Conservation (phyloP, 2,329 filamentous ascomycete genomes). For the Didymosphaeria variabile region DNA sequence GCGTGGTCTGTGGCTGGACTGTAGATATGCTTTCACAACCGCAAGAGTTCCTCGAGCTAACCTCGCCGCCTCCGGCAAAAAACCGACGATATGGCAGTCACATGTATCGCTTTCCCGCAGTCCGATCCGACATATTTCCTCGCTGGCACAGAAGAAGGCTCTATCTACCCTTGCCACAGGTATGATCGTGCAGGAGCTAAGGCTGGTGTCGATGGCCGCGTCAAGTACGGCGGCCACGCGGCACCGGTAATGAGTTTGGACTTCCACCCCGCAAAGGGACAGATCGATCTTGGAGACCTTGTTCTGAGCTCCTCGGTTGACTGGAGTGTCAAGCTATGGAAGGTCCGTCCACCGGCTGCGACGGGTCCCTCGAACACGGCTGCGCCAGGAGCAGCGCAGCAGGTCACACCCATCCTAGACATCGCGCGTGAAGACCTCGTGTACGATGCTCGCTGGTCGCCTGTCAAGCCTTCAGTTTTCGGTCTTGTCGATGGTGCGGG, state of each 20-base stretch:
- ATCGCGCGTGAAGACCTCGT: constrained; percentile 95
- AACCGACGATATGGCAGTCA: constrained; percentile 93
- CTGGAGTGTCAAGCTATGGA: constrained; percentile 98
- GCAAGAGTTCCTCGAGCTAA: constrained; percentile 90
- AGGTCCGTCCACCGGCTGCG: constrained; percentile 82
- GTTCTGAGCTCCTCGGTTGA: constrained; percentile 92
- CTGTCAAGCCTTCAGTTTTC: constrained; percentile 92
- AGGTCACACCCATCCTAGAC: constrained; percentile 81
- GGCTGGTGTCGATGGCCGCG: constrained; percentile 88
- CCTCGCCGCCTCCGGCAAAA: constrained; percentile 80
- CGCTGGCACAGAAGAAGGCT: constrained; percentile 94
- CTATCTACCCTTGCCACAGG: constrained; percentile 94
- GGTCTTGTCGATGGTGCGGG: constrained; percentile 93
- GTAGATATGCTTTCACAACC: constrained; percentile 98
- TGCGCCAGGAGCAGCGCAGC: constrained; percentile 49
- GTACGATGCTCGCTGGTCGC: constrained; percentile 96
- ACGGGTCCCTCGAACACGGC: constrained; percentile 60
- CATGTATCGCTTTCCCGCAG: constrained; percentile 92
- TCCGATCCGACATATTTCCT: constrained; percentile 98
- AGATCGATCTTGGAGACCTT: constrained; percentile 92
- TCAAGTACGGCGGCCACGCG: constrained; percentile 88
- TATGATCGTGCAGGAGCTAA: constrained; percentile 98
- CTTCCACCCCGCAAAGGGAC: constrained; percentile 92
- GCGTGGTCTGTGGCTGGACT: constrained; percentile 95
- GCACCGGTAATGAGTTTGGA: constrained; percentile 95